Conservation (phyloP, 2,329 filamentous ascomycete species). For the Hymenoscyphus linearis region DNA sequence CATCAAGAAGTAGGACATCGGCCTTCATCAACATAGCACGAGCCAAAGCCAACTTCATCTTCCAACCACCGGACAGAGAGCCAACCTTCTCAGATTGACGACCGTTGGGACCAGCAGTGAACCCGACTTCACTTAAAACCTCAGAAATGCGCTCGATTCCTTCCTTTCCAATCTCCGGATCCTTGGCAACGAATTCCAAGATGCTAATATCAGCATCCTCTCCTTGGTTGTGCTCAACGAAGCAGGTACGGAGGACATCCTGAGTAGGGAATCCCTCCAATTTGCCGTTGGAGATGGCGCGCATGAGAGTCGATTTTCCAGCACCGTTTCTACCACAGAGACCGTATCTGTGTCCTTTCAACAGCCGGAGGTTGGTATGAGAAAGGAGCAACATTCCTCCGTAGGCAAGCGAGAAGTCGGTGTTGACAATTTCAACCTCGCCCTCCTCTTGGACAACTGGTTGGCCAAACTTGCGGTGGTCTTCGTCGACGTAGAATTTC, state of each 20-base stretch:
- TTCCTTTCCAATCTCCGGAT: slow-evolving; percentile 76
- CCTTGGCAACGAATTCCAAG: slow-evolving; percentile 84
- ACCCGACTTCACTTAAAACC: slow-evolving; percentile 88
- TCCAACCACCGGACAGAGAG: slow-evolving; percentile 96
- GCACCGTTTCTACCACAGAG: slow-evolving; percentile 96
- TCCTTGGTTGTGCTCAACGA: slow-evolving; percentile 98
- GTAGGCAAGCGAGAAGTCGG: slow-evolving; percentile 94
- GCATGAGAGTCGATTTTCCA: slow-evolving; percentile 98
- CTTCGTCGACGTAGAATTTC: slow-evolving; percentile 73
- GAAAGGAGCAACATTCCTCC: slow-evolving; percentile 95
- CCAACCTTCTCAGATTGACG: slow-evolving; percentile 86
- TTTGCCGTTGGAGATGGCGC: slow-evolving; percentile 90
- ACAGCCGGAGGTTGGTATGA: slow-evolving; percentile 87
- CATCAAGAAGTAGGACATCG: slow-evolving; percentile 94
- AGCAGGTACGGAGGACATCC: slow-evolving; percentile 90
- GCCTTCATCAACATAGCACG: slow-evolving; percentile 94
- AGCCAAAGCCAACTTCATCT: slow-evolving; percentile 98
- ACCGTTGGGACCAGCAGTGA: slow-evolving; percentile 83
- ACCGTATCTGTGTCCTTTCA: slow-evolving; percentile 96
- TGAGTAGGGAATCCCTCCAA: slow-evolving; percentile 93
- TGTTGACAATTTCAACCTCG: slow-evolving; percentile 94
- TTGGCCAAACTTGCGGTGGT: slow-evolving; percentile 79
- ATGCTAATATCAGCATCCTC: slow-evolving; percentile 97
- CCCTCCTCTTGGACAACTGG: slow-evolving; percentile 85
- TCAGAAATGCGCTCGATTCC: slow-evolving; percentile 74